Conservation (phyloP, 1,139 yeast species). For the Debaryomycetaceae sp. region DNA sequence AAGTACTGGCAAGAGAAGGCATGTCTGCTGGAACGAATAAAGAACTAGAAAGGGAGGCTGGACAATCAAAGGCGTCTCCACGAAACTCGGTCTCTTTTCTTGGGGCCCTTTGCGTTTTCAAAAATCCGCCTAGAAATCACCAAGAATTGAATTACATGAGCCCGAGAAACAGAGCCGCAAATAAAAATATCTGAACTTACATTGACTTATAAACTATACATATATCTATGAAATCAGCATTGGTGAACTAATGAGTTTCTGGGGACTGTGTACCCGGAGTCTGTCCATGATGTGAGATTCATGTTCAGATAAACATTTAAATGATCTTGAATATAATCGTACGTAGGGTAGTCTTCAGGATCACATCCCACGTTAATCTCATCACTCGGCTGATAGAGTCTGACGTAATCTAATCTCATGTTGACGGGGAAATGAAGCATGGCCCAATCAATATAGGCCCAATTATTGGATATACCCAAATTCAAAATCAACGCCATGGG, state of each 20-base stretch:
- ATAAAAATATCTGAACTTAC: no score
- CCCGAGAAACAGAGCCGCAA: no score
- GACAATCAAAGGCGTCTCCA: no score
- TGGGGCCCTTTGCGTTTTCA: no score
- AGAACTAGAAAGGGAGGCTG: no score
- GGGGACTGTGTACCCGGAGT: constrained; percentile 67
- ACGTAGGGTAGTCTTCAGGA: constrained; percentile 70
- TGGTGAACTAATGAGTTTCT: constrained; percentile 26
- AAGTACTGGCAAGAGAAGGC: no score
- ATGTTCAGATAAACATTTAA: constrained; percentile 56
- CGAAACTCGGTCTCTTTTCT: no score
- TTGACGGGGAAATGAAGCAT: constrained; percentile 64
- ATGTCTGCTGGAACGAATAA: no score
- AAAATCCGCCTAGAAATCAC: no score
- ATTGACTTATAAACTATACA: not conserved
- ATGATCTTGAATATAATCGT: constrained; percentile 66
- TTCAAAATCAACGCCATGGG: constrained; percentile 83
- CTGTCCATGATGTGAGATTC: constrained; percentile 64
- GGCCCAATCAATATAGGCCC: constrained; percentile 84
- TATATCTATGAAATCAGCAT: constrained; percentile 9
- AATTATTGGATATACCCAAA: constrained; percentile 73
- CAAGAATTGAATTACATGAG: no score
- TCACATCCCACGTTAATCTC: constrained; percentile 62
- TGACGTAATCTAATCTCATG: constrained; percentile 69
- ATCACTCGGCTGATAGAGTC: constrained; percentile 71